phyloP scores from a whole-genome alignment of 108 stramenopile species.

The Cafeteria roenbergensis region DNA sequence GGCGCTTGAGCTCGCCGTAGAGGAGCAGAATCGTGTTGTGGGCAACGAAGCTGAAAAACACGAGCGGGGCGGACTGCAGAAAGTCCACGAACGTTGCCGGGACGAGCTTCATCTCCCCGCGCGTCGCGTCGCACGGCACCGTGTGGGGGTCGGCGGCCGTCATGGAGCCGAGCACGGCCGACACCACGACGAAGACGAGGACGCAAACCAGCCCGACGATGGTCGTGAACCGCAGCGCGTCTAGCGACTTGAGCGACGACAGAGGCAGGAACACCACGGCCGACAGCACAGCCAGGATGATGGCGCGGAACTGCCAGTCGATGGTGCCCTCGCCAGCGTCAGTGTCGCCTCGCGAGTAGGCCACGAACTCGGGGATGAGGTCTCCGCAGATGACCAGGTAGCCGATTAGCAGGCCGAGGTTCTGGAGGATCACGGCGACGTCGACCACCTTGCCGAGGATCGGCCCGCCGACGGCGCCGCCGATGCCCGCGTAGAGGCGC shows the following conservation, averaged over 20 bases:
- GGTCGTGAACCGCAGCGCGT: neutral
- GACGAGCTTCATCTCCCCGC: neutral
- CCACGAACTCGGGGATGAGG: neutral
- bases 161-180: neutral
- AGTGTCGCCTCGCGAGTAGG: neutral
- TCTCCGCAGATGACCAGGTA: slow-evolving; percentile 3
- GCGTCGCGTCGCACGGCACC: neutral
- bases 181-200: neutral
- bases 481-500: neutral
- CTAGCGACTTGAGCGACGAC: neutral
- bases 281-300: neutral
- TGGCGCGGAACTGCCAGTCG: too few relatives aligned
- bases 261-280: slow-evolving; percentile 4
- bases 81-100: neutral
- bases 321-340: neutral
- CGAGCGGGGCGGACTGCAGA: neutral
- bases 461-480: neutral
- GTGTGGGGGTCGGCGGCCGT: too few relatives aligned
- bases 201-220: neutral
- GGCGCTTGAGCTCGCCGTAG: slow-evolving; percentile 1
- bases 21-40: slow-evolving; percentile 7
- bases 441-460: neutral
- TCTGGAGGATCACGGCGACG: slow-evolving; percentile 1
- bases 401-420: neutral
- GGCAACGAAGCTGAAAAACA: slow-evolving; percentile 1